Evolutionary conservation across 345 rosid species (phyloP).

Genomic region (Salix viminalis): DNA sequence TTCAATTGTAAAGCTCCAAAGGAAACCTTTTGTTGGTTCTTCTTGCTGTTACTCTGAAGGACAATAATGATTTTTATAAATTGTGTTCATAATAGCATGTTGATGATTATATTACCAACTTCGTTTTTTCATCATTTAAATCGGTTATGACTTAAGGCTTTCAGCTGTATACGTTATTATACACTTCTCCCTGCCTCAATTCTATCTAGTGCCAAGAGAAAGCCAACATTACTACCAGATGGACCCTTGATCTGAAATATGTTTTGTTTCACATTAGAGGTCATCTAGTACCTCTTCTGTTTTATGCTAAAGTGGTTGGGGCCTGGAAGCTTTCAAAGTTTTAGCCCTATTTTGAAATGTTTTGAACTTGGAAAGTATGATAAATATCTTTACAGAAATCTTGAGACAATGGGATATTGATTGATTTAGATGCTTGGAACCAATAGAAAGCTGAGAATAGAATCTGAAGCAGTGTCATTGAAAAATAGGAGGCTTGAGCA

Average conservation of each 20-base stretch:
- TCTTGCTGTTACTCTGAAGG: neutral
- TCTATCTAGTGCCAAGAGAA: neutral
- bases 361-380: neutral
- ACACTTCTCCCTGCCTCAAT: neutral
- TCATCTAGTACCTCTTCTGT: no score
- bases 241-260: neutral
- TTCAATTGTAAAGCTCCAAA: neutral
- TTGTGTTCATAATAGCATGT: neutral
- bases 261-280: neutral
- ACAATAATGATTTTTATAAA: neutral
- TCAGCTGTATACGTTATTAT: neutral
- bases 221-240: neutral
- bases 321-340: neutral
- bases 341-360: no score
- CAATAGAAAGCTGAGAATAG: neutral
- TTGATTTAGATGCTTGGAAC: neutral
- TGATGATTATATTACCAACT: neutral
- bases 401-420: neutral
- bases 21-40: neutral
- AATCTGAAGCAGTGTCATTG: neutral
- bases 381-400: neutral
- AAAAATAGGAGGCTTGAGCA: neutral
- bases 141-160: neutral
- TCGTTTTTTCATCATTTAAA: neutral
- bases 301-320: no score